phyloP scores from a whole-genome alignment of 768 basidiomycete genomes.

The Boletus reticuloceps region DNA sequence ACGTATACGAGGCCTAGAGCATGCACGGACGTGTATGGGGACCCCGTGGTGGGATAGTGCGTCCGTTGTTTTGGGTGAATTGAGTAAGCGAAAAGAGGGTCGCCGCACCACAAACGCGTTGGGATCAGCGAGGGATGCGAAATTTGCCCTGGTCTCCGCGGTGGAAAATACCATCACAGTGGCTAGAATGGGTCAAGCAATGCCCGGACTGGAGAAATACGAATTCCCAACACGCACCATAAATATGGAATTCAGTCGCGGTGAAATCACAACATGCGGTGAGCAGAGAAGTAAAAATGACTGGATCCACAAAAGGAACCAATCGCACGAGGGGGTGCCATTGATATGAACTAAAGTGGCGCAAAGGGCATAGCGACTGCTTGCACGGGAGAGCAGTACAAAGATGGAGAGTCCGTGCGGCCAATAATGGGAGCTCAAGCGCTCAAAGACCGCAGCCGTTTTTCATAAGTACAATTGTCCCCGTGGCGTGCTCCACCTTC shows the following conservation, averaged over 20 bases:
- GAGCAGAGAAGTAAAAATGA: background rate
- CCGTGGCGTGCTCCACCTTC: slow-evolving; percentile 6
- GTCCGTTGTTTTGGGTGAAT: background rate
- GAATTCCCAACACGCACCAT: background rate
- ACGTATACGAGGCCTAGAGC: too few relatives aligned
- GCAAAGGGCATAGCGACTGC: background rate
- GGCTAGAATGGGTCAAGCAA: background rate
- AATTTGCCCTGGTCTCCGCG: too few relatives aligned
- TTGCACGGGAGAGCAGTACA: background rate
- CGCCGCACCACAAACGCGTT: background rate
- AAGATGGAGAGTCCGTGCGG: background rate
- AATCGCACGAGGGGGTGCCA: background rate
- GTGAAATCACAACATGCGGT: background rate
- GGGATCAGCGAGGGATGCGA: too few relatives aligned
- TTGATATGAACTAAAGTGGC: background rate
- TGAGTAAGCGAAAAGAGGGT: background rate
- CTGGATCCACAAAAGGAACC: background rate
- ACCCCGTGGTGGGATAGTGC: background rate
- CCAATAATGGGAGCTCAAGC: background rate
- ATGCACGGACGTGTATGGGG: too few relatives aligned
- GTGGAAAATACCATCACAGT: background rate
- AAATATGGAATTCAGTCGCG: background rate
- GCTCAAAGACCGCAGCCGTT: background rate
- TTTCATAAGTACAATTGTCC: background rate
- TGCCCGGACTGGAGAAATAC: background rate